Evolutionary conservation across 2,329 filamentous ascomycete species (phyloP).

Genomic region (Verruconis gallopava): DNA sequence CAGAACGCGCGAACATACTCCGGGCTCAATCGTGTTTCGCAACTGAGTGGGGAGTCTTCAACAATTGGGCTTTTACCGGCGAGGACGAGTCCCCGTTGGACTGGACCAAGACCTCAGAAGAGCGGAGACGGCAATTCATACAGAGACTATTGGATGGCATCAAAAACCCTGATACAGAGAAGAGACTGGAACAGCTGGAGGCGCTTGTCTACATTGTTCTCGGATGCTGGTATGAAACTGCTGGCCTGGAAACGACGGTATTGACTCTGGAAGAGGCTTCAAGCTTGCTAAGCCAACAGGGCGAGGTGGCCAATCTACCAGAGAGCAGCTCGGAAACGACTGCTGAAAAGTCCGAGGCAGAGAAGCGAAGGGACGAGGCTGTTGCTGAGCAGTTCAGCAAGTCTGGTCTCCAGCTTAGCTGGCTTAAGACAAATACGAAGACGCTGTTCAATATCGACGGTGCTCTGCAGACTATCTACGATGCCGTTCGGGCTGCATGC

Average conservation of each 20-base stretch:
- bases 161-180: conserved; percentile 17
- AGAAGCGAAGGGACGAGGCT: conserved; percentile 6
- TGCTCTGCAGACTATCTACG: conserved; percentile 28
- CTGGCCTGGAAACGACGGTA: conserved; percentile 19
- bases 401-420: conserved; percentile 30
- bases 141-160: conserved; percentile 26
- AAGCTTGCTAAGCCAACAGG: conserved; percentile 10
- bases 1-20: conserved; percentile 68
- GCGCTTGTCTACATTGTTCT: conserved; percentile 34
- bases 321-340: neutral
- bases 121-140: conserved; percentile 45
- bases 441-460: conserved; percentile 25
- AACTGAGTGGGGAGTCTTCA: conserved; percentile 50
- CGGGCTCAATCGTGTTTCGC: conserved; percentile 67
- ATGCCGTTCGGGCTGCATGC: conserved; percentile 24
- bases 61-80: conserved; percentile 24
- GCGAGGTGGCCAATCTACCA: neutral
- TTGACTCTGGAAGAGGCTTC: neutral
- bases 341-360: neutral
- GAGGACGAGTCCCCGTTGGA: conserved; percentile 33
- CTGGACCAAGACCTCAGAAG: conserved; percentile 54
- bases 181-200: conserved; percentile 26
- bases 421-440: conserved; percentile 32
- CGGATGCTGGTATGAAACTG: conserved; percentile 38
- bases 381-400: conserved; percentile 14